Conservation (phyloP, 2,329 filamentous ascomycete genomes). For the Elsinoe australis region DNA sequence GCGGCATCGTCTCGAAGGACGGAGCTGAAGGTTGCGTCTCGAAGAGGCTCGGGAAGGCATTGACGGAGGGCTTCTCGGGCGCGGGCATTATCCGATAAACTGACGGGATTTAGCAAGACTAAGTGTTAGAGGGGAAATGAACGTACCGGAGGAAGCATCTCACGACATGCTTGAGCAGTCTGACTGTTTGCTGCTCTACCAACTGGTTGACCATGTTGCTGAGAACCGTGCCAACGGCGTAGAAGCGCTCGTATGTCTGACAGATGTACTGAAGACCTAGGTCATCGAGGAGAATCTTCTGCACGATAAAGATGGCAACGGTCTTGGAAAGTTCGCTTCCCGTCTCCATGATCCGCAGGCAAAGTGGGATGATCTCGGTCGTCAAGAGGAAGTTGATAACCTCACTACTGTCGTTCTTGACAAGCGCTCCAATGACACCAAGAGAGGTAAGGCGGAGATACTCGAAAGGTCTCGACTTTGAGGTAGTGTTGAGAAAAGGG, state of each 20-base stretch:
- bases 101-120: too few species aligned
- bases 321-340: slow-evolving; percentile 98
- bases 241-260: slow-evolving; percentile 96
- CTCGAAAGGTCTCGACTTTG: slow-evolving; percentile 94
- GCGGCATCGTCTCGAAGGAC: slow-evolving; percentile 94
- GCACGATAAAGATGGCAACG: slow-evolving; percentile 97
- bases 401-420: slow-evolving; percentile 97
- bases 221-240: slow-evolving; percentile 91
- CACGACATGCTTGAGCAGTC: slow-evolving; percentile 94
- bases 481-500: slow-evolving; percentile 96
- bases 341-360: slow-evolving; percentile 97
- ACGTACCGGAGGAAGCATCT: slow-evolving; percentile 87
- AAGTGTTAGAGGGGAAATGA: too few species aligned
- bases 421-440: slow-evolving; percentile 90
- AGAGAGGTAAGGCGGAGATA: slow-evolving; percentile 93
- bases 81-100: slow-evolving; percentile 89
- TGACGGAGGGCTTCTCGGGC: slow-evolving; percentile 91
- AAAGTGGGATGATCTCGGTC: slow-evolving; percentile 96
- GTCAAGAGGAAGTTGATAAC: slow-evolving; percentile 98
- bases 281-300: slow-evolving; percentile 96
- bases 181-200: slow-evolving; percentile 93
- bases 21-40: slow-evolving; percentile 92
- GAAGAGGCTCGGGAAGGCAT: slow-evolving; percentile 95
- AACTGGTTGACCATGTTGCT: slow-evolving; percentile 99
- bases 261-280: slow-evolving; percentile 97